These are phyloP conservation scores for Phytophthora melonis DNA, from an alignment of 352 stramenopile genomes.

Conservation along the genomic window DNA sequence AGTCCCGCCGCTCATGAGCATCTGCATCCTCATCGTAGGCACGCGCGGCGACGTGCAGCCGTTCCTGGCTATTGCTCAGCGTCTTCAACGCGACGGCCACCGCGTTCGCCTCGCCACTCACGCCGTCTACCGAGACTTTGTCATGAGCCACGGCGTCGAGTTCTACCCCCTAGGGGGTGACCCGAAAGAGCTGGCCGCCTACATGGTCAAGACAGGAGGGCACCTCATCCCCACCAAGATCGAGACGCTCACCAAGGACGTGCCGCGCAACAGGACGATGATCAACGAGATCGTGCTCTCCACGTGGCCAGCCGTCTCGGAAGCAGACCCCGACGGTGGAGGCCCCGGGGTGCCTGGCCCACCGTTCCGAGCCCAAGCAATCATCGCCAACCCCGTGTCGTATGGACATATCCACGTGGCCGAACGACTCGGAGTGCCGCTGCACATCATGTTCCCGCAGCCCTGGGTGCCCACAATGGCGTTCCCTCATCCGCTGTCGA, in stretches of 20 bases:
- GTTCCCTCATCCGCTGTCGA: conserved; percentile 91
- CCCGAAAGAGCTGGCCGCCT: conserved; percentile 75
- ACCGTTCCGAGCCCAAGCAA: conserved; percentile 88
- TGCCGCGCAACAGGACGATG: conserved; percentile 88
- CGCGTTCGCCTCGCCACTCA: conserved; percentile 92
- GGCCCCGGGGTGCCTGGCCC: conserved; percentile 43
- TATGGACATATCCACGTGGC: conserved; percentile 94
- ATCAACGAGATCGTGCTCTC: conserved; percentile 88
- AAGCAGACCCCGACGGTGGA: conserved; percentile 73
- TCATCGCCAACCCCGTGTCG: conserved; percentile 93
- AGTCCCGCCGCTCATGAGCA: conserved; percentile 47
- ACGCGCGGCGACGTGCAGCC: conserved; percentile 83
- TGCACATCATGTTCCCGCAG: conserved; percentile 95
- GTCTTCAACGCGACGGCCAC: conserved; percentile 84
- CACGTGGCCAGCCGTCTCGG: conserved; percentile 88
- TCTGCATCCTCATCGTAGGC: conserved; percentile 90
- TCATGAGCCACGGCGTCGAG: conserved; percentile 70
- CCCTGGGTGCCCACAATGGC: conserved; percentile 85
- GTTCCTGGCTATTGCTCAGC: conserved; percentile 81
- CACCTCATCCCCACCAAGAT: conserved; percentile 70
- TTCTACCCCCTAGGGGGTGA: conserved; percentile 77
- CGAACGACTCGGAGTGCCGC: conserved; percentile 89
- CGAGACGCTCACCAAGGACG: conserved; percentile 57
- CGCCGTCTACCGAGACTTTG: conserved; percentile 79
- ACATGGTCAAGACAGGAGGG: conserved; percentile 91